Evolutionary conservation across 2,329 filamentous ascomycete species (phyloP).

Genomic region (Alternaria conjuncta): DNA sequence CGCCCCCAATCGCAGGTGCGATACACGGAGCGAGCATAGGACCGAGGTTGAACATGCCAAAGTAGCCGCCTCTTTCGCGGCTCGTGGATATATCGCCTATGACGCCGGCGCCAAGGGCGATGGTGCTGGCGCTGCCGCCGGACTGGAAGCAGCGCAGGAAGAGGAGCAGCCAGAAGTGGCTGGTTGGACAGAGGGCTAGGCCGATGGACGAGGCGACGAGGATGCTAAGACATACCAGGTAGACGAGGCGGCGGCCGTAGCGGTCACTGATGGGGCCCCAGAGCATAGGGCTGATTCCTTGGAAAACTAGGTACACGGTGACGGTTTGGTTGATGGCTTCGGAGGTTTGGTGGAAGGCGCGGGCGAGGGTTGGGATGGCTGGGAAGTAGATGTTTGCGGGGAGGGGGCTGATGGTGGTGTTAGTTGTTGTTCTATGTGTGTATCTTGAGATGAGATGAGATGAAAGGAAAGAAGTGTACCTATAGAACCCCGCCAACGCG

Average conservation of each 20-base stretch:
- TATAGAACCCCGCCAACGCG: slow-evolving; percentile 39
- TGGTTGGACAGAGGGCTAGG: slow-evolving; percentile 42
- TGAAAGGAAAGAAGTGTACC: slow-evolving; percentile 13
- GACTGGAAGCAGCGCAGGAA: slow-evolving; percentile 48
- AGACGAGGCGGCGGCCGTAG: slow-evolving; percentile 59
- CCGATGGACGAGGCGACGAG: slow-evolving; percentile 44
- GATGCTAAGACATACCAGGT: slow-evolving; percentile 50
- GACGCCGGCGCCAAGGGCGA: slow-evolving; percentile 70
- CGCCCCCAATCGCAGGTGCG: slow-evolving; percentile 43
- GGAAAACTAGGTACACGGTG: slow-evolving; percentile 56
- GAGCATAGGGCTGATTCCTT: slow-evolving; percentile 61
- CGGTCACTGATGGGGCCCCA: slow-evolving; percentile 60
- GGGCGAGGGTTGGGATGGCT: slow-evolving; percentile 40
- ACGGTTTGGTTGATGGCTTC: slow-evolving; percentile 59
- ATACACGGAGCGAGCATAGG: slow-evolving; percentile 38
- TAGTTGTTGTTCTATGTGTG: neutral
- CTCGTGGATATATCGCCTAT: slow-evolving; percentile 74
- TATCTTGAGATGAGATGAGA: neutral
- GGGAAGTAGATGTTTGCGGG: slow-evolving; percentile 52
- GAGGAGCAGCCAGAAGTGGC: slow-evolving; percentile 41
- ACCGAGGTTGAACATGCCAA: slow-evolving; percentile 69
- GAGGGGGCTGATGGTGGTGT: slow-evolving; percentile 39
- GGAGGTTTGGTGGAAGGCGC: slow-evolving; percentile 50
- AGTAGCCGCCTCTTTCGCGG: slow-evolving; percentile 74
- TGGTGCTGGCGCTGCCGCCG: slow-evolving; percentile 50